phyloP scores from a whole-genome alignment of 768 basidiomycete species.

The Auricularia heimuer region DNA sequence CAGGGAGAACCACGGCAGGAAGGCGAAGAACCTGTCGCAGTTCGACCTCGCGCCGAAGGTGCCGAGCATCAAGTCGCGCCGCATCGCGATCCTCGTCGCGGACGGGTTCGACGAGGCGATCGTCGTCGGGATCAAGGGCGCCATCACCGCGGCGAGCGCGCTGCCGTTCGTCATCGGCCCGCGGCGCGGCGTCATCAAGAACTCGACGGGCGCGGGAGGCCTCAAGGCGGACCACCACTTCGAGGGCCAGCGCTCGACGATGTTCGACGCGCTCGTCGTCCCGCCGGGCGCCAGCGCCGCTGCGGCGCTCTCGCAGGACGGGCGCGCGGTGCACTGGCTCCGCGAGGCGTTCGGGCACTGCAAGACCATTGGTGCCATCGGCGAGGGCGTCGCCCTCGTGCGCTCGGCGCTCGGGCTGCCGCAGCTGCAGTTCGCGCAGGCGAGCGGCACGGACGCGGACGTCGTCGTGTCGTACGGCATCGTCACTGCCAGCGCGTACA shows the following conservation, averaged over 20 bases:
- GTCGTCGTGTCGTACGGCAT: conserved; percentile 52
- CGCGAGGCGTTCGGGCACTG: conserved; percentile 81
- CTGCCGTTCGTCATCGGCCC: conserved; percentile 59
- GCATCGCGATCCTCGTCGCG: conserved; percentile 66
- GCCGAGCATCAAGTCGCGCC: conserved; percentile 53
- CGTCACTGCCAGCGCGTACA: conserved; percentile 49
- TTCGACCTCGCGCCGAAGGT: conserved; percentile 40
- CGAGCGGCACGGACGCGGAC: conserved; percentile 22
- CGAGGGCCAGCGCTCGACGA: conserved; percentile 69
- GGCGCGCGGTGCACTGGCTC: conserved; percentile 71
- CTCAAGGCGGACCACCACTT: conserved; percentile 58
- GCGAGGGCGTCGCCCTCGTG: conserved; percentile 46
- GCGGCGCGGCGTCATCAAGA: conserved; percentile 42
- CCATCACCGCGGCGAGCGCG: conserved; percentile 42
- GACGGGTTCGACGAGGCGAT: conserved; percentile 63
- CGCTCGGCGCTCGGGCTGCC: conserved; percentile 37
- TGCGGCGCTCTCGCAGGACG: conserved; percentile 47
- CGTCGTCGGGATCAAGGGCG: conserved; percentile 47
- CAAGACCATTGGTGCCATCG: conserved; percentile 72
- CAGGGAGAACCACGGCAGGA: conserved; percentile 48
- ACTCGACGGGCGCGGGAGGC: conserved; percentile 8
- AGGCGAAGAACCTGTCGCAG: conserved; percentile 49
- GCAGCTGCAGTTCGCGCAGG: conserved; percentile 31
- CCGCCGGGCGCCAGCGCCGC: conserved; percentile 57
- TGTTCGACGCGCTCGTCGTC: conserved; percentile 77